A percentile compares a stretch with the other conserved stretches of the same genome.
Evolutionary conservation across 1,139 yeast species (phyloP).

Genomic region (Yamadazyma songkhlaensis): DNA sequence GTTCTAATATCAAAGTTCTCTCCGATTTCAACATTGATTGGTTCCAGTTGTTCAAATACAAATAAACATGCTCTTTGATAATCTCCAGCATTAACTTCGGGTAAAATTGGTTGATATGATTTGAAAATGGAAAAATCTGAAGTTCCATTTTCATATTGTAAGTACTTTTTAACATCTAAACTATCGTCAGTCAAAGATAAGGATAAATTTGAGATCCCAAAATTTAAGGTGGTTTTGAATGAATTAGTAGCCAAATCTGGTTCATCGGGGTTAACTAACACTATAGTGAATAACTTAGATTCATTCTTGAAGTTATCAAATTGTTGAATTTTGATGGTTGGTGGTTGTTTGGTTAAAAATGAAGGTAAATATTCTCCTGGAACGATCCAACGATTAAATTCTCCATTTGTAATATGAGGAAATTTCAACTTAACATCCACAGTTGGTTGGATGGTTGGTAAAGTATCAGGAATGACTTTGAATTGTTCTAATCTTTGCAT

Average conservation of each 20-base stretch:
- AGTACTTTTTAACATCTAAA: conserved; percentile 48
- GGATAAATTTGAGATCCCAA: conserved; percentile 72
- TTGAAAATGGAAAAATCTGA: conserved; percentile 44
- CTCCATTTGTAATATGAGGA: conserved; percentile 59
- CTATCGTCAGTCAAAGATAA: conserved; percentile 58
- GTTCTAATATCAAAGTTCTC: conserved; percentile 64
- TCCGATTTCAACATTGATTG: conserved; percentile 12
- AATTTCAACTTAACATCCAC: conserved; percentile 77
- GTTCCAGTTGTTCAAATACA: conserved; percentile 72
- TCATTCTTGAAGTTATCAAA: conserved; percentile 47
- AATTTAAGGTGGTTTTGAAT: conserved; percentile 70
- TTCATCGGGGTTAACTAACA: conserved; percentile 88
- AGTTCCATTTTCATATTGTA: conserved; percentile 18
- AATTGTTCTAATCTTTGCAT: conserved; percentile 91
- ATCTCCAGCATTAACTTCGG: conserved; percentile 78
- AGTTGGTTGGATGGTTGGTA: conserved; percentile 84
- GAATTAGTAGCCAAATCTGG: conserved; percentile 74
- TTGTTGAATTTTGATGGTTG: conserved; percentile 71
- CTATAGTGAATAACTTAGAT: conserved; percentile 58
- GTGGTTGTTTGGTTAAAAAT: conserved; percentile 69
- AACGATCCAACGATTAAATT: conserved; percentile 56
- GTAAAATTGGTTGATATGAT: conserved; percentile 79
- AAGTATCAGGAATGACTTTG: conserved; percentile 86
- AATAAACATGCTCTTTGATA: conserved; percentile 83
- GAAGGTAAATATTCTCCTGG: conserved; percentile 80